Base-by-base conservation (phyloP, 805 yeast genomes). In the Suhomyces tanzawaensis region DNA sequence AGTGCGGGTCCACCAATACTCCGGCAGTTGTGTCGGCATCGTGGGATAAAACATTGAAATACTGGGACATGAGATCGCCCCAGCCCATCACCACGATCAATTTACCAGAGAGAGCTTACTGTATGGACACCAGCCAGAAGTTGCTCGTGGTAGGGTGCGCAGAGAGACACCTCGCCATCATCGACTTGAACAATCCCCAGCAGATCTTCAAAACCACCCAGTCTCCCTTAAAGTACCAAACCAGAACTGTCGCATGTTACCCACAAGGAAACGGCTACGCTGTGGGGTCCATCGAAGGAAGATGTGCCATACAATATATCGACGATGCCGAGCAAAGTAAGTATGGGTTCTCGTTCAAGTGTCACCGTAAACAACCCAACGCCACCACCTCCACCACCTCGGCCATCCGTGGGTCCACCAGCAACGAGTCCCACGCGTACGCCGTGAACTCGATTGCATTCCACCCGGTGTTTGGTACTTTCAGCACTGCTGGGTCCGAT, bases 231-330 rank as follows among this genome's bases (percentile, higher is more conserved):
- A 88, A 89, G 65, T 82, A 82, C 79, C 97, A 90, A 68, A 89
- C 96, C 0, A 73, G 96, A 46, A 67, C 83, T 2, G 72, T 93
- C 1, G 68, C 84, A 11, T 91, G 98, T 58, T 87, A 82, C 60
- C 90, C 90, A n/a, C 82, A 79, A 46, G 98, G 95, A 9, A 82
- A 85, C 53, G 97, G 98, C 7, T 93, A 76, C 62, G 96, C 96
- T 1, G 65, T 93, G 34, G 98, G 96, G 4, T 83, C 95, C 5
- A 79, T 91, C 32, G 99, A 93, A 65, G 98, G 98, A 23, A 76
- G 99, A 48, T 88, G 98, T 65, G 95, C 95, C 11, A 81, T 93
- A 51, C 95, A 88, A 58, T 93, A 90, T 58, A 79, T 91, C 38
- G 95, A 86, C 52, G 96, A 87, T 17, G 72, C 72, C 36, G 88